These are phyloP conservation scores for Trichoderma cornu-damae DNA, from an alignment of 2,329 filamentous ascomycete genomes.

Conservation along the genomic window DNA sequence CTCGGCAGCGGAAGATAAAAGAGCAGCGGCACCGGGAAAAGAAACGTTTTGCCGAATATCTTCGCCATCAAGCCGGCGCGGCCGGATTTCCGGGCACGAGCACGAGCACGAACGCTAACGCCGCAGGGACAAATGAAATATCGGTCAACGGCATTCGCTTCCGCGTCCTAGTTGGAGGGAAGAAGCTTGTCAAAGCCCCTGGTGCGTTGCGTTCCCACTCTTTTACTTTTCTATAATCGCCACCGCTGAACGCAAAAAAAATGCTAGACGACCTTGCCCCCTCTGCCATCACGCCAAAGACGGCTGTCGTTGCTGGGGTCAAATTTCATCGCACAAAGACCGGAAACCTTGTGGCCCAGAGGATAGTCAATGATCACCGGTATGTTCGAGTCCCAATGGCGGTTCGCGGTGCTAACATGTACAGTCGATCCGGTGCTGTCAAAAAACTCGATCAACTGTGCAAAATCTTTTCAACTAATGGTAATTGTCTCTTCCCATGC, in stretches of 20 bases:
- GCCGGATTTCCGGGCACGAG: slow-evolving; percentile 26
- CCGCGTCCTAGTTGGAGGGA: slow-evolving; percentile 67
- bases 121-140: slow-evolving; percentile 53
- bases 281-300: slow-evolving; percentile 67
- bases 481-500: slow-evolving; percentile 55
- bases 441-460: slow-evolving; percentile 70
- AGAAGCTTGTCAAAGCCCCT: slow-evolving; percentile 70
- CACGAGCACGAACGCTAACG: slow-evolving; percentile 22
- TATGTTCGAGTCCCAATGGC: slow-evolving; percentile 43
- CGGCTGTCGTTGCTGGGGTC: slow-evolving; percentile 66
- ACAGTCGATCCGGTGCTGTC: slow-evolving; percentile 47
- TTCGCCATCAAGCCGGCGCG: slow-evolving; percentile 29
- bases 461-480: slow-evolving; percentile 64
- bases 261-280: slow-evolving; percentile 52
- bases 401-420: slow-evolving; percentile 36
- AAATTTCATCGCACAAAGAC: slow-evolving; percentile 81
- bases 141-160: slow-evolving; percentile 69
- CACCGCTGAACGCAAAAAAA: background rate
- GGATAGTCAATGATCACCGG: slow-evolving; percentile 70
- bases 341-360: slow-evolving; percentile 76
- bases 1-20: slow-evolving; percentile 52
- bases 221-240: background rate
- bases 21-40: slow-evolving; percentile 55
- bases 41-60: slow-evolving; percentile 44
- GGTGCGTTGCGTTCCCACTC: slow-evolving; percentile 45